Percentiles rank a stretch among this genome's conserved stretches.
These are phyloP conservation scores for Alternaria metachromatica DNA, from an alignment of 2,329 filamentous ascomycete species.

Conservation along the genomic window DNA sequence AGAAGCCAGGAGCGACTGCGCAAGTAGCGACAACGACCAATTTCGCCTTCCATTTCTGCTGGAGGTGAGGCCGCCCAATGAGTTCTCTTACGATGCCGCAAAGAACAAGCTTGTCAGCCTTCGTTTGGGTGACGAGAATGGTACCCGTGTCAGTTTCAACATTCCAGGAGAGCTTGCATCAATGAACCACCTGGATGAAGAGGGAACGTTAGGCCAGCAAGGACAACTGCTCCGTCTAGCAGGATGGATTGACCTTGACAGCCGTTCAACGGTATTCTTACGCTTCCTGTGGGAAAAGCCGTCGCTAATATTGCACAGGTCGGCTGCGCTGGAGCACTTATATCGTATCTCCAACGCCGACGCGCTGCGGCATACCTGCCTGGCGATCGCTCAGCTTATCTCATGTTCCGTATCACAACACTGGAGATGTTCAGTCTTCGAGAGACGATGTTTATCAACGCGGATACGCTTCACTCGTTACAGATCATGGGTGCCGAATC, in stretches of 20 bases:
- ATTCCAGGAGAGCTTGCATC: slow-evolving; percentile 63
- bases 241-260: slow-evolving; percentile 76
- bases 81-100: slow-evolving; percentile 74
- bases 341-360: slow-evolving; percentile 78
- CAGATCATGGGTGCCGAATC: slow-evolving; percentile 85
- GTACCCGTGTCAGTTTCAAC: slow-evolving; percentile 62
- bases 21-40: slow-evolving; percentile 49
- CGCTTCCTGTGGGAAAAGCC: not conserved
- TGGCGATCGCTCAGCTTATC: slow-evolving; percentile 61
- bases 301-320: slow-evolving; percentile 56
- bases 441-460: slow-evolving; percentile 76
- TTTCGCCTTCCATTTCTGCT: slow-evolving; percentile 66
- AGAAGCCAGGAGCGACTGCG: slow-evolving; percentile 46
- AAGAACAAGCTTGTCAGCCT: slow-evolving; percentile 70
- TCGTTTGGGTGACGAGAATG: slow-evolving; percentile 57
- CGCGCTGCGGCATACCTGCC: slow-evolving; percentile 68
- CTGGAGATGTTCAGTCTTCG: slow-evolving; percentile 78
- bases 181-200: slow-evolving; percentile 49
- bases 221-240: slow-evolving; percentile 72
- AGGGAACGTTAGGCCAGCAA: slow-evolving; percentile 62
- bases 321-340: slow-evolving; percentile 84
- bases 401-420: slow-evolving; percentile 65
- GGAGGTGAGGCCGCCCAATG: slow-evolving; percentile 71
- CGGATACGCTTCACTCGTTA: slow-evolving; percentile 79
- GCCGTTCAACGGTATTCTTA: slow-evolving; percentile 65